A percentile compares a stretch with the other conserved stretches of the same genome.
Evolutionary conservation across 2,329 filamentous ascomycete species (phyloP).

Genomic region (Cladophialophora chaetospira): DNA sequence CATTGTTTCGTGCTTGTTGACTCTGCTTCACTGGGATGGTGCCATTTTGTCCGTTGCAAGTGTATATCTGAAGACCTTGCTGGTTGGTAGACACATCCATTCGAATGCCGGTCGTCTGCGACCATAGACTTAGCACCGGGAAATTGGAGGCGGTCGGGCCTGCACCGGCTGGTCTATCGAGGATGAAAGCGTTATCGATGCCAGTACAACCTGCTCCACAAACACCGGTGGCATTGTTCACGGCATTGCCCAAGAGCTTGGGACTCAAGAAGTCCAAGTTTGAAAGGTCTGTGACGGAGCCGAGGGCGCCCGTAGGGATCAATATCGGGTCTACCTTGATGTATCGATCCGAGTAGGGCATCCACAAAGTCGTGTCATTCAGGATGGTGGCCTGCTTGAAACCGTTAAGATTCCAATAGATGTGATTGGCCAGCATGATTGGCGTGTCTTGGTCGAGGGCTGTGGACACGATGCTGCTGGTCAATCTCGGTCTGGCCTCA

Average conservation of each 20-base stretch:
- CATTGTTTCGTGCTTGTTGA: slow-evolving; percentile 55
- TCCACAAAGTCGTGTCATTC: slow-evolving; percentile 45
- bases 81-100: slow-evolving; percentile 82
- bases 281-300: slow-evolving; percentile 71
- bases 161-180: slow-evolving; percentile 43
- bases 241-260: slow-evolving; percentile 75
- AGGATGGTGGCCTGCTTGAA: slow-evolving; percentile 48
- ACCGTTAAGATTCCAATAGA: slow-evolving; percentile 55
- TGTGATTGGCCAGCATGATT: slow-evolving; percentile 54
- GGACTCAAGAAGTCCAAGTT: slow-evolving; percentile 68
- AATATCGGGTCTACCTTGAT: slow-evolving; percentile 61
- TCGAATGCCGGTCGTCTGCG: slow-evolving; percentile 75
- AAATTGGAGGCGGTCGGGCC: slow-evolving; percentile 39
- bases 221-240: slow-evolving; percentile 66
- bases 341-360: slow-evolving; percentile 50
- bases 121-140: slow-evolving; percentile 62
- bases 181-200: slow-evolving; percentile 66
- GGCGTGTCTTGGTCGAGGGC: slow-evolving; percentile 50
- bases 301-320: slow-evolving; percentile 75
- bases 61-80: slow-evolving; percentile 85
- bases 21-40: slow-evolving; percentile 48
- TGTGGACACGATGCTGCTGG: slow-evolving; percentile 47
- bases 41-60: slow-evolving; percentile 76
- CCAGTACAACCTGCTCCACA: slow-evolving; percentile 82
- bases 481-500: slow-evolving; percentile 43